phyloP scores from a whole-genome alignment of 1,284 basidiomycete species.

The Boletus mariae region DNA sequence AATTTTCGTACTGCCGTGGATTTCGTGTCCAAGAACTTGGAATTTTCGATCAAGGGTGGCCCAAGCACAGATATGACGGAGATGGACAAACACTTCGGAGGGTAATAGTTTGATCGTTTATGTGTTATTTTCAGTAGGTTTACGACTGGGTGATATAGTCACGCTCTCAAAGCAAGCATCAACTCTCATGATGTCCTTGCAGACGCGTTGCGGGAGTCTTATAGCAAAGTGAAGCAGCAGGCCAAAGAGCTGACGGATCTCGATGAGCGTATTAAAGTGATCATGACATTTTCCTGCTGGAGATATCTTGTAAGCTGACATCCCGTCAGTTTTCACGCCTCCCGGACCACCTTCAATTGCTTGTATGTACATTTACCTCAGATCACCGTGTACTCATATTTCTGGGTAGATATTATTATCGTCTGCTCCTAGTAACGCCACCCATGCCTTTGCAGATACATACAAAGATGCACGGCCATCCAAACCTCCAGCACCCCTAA shows the following conservation, averaged over 20 bases:
- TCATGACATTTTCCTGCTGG: neutral
- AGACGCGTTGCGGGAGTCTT: slow-evolving; percentile 52
- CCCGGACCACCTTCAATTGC: slow-evolving; percentile 66
- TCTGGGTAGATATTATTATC: slow-evolving; percentile 52
- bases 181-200: slow-evolving; percentile 57
- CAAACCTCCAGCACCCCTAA: slow-evolving; percentile 41
- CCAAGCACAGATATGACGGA: slow-evolving; percentile 51
- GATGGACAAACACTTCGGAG: slow-evolving; percentile 55
- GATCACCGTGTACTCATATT: slow-evolving; percentile 3
- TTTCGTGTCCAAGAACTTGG: slow-evolving; percentile 46
- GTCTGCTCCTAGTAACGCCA: slow-evolving; percentile 43
- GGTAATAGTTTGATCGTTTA: slow-evolving; percentile 38
- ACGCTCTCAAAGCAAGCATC: slow-evolving; percentile 65
- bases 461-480: slow-evolving; percentile 49
- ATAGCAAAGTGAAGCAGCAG: slow-evolving; percentile 46
- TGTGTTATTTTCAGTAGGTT: slow-evolving; percentile 11
- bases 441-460: slow-evolving; percentile 47
- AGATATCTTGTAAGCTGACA: slow-evolving; percentile 5
- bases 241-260: slow-evolving; percentile 51
- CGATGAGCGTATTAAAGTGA: slow-evolving; percentile 62
- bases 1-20: slow-evolving; percentile 51
- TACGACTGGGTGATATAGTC: slow-evolving; percentile 36
- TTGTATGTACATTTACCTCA: slow-evolving; percentile 44
- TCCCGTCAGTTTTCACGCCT: slow-evolving; percentile 48
- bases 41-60: slow-evolving; percentile 51